A percentile compares a stretch with the other conserved stretches of the same genome.
phyloP scores from a whole-genome alignment of 192 early-diverging fungal species.

The Lobulomyces angularis region DNA sequence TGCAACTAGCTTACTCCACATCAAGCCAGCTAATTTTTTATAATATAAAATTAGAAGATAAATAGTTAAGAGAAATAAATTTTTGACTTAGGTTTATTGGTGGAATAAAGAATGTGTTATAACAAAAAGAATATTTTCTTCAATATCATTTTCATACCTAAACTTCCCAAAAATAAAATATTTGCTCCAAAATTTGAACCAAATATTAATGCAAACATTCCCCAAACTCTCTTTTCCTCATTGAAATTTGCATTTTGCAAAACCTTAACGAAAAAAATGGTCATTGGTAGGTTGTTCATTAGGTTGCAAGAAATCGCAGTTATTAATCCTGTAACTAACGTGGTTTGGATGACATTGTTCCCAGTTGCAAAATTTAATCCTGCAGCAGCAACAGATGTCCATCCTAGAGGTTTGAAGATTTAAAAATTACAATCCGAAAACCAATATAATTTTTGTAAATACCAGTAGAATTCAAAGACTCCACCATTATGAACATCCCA shows the following conservation, averaged over 20 bases:
- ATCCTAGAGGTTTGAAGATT: constrained; percentile 49
- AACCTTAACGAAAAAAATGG: constrained; percentile 65
- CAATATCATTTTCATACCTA: constrained; percentile 1
- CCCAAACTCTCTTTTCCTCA: constrained; percentile 18
- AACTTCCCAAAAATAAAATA: constrained; percentile 55
- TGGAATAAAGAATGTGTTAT: too few species aligned
- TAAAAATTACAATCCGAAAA: too few species aligned
- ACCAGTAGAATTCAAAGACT: too few species aligned
- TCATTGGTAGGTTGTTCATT: constrained; percentile 79
- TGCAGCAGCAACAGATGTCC: constrained; percentile 55
- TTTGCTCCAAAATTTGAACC: constrained; percentile 78
- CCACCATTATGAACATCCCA: constrained; percentile 80
- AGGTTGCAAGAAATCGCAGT: constrained; percentile 57
- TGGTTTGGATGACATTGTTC: constrained; percentile 39
- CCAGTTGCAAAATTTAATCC: background rate
- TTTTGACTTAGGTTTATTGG: too few species aligned
- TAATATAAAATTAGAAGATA: too few species aligned
- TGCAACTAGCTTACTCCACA: constrained; percentile 30
- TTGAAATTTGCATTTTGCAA: constrained; percentile 53
- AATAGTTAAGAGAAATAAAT: background rate
- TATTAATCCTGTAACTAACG: constrained; percentile 47
- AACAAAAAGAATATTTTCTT: too few species aligned
- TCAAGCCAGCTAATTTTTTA: constrained; percentile 68
- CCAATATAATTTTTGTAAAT: too few species aligned
- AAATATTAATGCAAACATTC: constrained; percentile 58